Evolutionary conservation across 164 flowering plant species (phyloP).

Genomic region (grape (Vitis vinifera)): DNA sequence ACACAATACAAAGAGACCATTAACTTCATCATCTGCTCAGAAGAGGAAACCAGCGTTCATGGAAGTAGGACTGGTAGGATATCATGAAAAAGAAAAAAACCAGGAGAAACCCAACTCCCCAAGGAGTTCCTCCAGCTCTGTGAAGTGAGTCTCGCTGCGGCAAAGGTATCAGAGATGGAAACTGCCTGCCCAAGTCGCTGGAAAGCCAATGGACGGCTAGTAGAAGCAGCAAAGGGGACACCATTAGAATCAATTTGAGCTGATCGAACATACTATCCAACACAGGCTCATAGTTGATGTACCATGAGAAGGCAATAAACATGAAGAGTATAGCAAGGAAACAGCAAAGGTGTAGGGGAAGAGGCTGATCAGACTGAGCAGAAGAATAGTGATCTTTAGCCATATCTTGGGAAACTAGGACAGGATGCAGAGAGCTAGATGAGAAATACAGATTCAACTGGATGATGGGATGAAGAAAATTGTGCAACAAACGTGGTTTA

Average conservation of each 20-base stretch:
- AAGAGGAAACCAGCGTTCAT: slow-evolving; percentile 45
- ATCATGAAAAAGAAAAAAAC: slow-evolving; percentile 38
- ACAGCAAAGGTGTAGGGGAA: slow-evolving; percentile 62
- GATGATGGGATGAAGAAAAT: too few species aligned
- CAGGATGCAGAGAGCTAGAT: not conserved
- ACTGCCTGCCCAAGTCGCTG: slow-evolving; percentile 2
- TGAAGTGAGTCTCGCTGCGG: slow-evolving; percentile 34
- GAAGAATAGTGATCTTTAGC: slow-evolving; percentile 10
- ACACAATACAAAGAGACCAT: too few species aligned
- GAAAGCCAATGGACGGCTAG: slow-evolving; percentile 35
- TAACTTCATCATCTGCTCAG: slow-evolving; percentile 14
- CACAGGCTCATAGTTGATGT: slow-evolving; percentile 59
- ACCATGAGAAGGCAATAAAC: slow-evolving; percentile 61
- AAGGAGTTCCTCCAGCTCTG: slow-evolving; percentile 38
- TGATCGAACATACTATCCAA: slow-evolving; percentile 40
- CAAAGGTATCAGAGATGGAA: slow-evolving; percentile 12
- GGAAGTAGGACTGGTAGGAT: slow-evolving; percentile 34
- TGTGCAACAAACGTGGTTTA: not conserved
- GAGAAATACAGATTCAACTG: too few species aligned
- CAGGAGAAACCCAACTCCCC: slow-evolving; percentile 35
- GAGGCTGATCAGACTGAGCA: slow-evolving; percentile 22
- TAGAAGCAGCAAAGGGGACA: slow-evolving; percentile 32
- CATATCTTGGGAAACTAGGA: slow-evolving; percentile 8
- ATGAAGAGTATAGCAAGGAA: slow-evolving; percentile 46
- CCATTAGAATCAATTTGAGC: slow-evolving; percentile 34